Evolutionary conservation across 2,329 filamentous ascomycete species (phyloP), one percentile per base, ranked within the genome.

Genomic region (Clonostachys solani): DNA sequence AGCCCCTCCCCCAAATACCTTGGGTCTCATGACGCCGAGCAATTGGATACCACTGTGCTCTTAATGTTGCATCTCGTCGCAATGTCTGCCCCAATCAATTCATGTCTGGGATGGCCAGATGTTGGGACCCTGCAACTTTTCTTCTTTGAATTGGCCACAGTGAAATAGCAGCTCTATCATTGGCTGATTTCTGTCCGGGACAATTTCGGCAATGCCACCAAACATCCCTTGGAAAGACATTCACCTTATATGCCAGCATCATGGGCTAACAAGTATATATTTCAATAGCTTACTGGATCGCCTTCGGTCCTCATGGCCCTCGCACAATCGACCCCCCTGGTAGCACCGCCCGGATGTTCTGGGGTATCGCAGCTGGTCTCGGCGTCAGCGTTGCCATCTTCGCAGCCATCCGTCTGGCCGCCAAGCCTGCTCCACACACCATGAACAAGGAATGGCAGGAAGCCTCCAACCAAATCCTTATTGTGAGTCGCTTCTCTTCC

Each of bases 391-490:
- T 87, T 58, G 79, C 71, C 54, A 52, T 96, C 69, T 97, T 97
- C 76, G 75, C 75, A 60, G 53, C 70, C 60, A 80, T 88, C 66
- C 87, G 92, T 62, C 56, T 79, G 57, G 85, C 89, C 67, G 90
- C 87, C 61, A 79, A 81, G 66, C 80, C 82, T 50, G 63, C 80
- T 53, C 94, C 94, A 57, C 76, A 78, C 69, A 95, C 92, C 62
- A 95, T 99, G 92, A 92, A 78, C 75, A 88, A 89, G 80, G 94
- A 99, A 74, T 97, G 88, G 83, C 90, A 99, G 77, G 91, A 97
- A 78, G 87, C 87, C 59, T 81, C 86, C 58, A 96, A 99, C 73
- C 94, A 96, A 77, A 94, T 88, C 72, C 79, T 96, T 69, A 92
- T 84, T 82, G 92, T 95, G 75, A 61, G 83, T 73, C 40, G 38